Conservation (phyloP, 192 early-diverging fungal genomes). For the Umbelopsis vinacea region DNA sequence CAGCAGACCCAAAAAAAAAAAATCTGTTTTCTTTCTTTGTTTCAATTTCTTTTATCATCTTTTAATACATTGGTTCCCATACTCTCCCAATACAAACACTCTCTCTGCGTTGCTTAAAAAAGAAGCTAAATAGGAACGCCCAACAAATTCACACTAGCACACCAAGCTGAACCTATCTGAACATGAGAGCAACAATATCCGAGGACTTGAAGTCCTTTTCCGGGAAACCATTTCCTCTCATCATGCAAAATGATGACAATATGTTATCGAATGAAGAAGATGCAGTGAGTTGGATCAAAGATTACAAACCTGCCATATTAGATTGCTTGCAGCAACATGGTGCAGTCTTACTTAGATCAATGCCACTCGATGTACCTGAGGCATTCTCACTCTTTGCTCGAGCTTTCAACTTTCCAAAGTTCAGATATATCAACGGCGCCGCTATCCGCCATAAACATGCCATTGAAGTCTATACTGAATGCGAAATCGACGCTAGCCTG, state of each 20-base stretch:
- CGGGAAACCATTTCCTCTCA: conserved; percentile 1
- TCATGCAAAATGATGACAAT: conserved; percentile 8
- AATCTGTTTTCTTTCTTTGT: not conserved
- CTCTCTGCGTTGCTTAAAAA: too few relatives aligned
- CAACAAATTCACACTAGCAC: not conserved
- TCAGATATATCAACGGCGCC: conserved; percentile 12
- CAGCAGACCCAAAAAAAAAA: not conserved
- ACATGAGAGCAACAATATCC: not conserved
- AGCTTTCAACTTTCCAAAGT: conserved; percentile 17
- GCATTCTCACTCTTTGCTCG: conserved; percentile 13
- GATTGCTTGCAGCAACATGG: conserved; percentile 14
- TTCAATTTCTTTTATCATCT: not conserved
- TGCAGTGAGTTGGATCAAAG: not conserved
- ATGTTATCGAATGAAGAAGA: not conserved
- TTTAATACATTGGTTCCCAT: not conserved
- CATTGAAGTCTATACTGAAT: conserved; percentile 15
- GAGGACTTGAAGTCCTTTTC: not conserved
- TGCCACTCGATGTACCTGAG: conserved; percentile 9
- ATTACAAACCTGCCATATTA: not conserved
- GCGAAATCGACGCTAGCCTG: conserved; percentile 9
- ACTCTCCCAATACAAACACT: not conserved
- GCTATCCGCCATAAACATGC: conserved; percentile 21
- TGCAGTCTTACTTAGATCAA: conserved; percentile 14
- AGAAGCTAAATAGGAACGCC: not conserved
- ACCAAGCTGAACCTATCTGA: not conserved